Evolutionary conservation across 2,329 filamentous ascomycete species (phyloP), one percentile per base, ranked within the genome.

Genomic region (Fusarium neocosmosporiellum): DNA sequence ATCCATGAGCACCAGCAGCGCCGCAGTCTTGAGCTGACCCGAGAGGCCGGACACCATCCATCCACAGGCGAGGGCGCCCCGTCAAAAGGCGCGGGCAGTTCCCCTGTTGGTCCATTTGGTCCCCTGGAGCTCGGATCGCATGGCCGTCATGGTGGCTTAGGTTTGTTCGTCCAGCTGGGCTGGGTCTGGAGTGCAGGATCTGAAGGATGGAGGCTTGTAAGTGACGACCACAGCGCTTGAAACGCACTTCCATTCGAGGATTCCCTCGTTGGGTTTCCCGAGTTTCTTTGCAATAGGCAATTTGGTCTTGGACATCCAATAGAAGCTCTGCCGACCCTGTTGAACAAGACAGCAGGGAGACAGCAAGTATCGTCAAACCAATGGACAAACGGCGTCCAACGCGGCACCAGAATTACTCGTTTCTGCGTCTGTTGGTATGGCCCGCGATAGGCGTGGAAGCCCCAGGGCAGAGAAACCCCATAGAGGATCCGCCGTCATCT

Each of bases 1-100:
- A 65, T 31, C 67, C 65, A 62, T 68, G 65, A 69, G 71, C 46
- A 29, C 7, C 27, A 50, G 61, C 68, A 66, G 65, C 67, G 62
- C 67, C 60, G 71, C 67, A 66, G 58, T 31, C 53, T 36, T 64
- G 66, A 73, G 36, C 61, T 43, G 69, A 71, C 65, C 75, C 75
- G 67, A 72, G 71, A 65, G 46, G 63, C 66, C 69, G 75, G 75
- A 65, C 70, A 73, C 62, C 63, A 71, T 64, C 62, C 63, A 72
- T 64, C 59, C 65, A 65, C 61, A 65, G 37, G 43, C 66, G 37
- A 62, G 69, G 34, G 57, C 65, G 46, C 65, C 65, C 58, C 55
- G 64, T 33, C 57, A 10, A 53, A 53, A 53, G 43, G 31, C 46
- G 36, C 37, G 65, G 61, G 39, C 41, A 58, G 57, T 39, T 57